Base-by-base conservation (phyloP, 179 eudicot species). In the Beta macrorhiza region DNA sequence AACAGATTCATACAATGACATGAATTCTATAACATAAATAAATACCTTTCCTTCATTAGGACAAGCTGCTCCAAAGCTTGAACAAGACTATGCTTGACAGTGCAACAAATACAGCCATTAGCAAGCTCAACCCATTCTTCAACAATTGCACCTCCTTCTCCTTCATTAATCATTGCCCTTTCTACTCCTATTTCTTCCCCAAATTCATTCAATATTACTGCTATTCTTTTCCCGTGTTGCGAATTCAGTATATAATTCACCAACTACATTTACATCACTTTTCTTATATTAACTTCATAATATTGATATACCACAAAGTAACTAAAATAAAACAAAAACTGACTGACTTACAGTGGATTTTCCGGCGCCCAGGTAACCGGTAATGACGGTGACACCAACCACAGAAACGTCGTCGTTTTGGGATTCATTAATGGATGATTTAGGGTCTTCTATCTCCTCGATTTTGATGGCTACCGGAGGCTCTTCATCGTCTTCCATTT, bases 101-200 rank as follows among this genome's bases (percentile, higher is more conserved):
- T 93, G 84, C 98, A 95, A 80, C 98, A 95, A 83, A 95, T 84
- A 87, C 98, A 95, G 2, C 97, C 98, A 88, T 95, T 95, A 75
- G 92, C 91, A 57, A 95, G 88, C 89, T 95, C 98, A 72, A 95
- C 97, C 98, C 98, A 93, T 65, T 95, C 97, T 81, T 95, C 98
- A 17, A 95, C 97, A 25, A 95, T 83, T 1, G 93, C 97, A 0
- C 97, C 95, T 0, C 84, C 97, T 62, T 93, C 93, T 9, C 98
- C 97, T 64, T 95, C 97, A 55, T 95, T 95, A 82, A 93, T 93
- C 98, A 95, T 95, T 6, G 97, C 98, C 77, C 95, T 90, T 84
- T 93, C 98, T 0, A 95, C 98, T 57, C 98, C 98, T 72, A 95
- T 89, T 83, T 93, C 97, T 75, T 92, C 98, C 63, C 98, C 98